Evolutionary conservation across 1,284 basidiomycete species (phyloP), one percentile per base, ranked within the genome.

Genomic region (Papiliotrema fonsecae): DNA sequence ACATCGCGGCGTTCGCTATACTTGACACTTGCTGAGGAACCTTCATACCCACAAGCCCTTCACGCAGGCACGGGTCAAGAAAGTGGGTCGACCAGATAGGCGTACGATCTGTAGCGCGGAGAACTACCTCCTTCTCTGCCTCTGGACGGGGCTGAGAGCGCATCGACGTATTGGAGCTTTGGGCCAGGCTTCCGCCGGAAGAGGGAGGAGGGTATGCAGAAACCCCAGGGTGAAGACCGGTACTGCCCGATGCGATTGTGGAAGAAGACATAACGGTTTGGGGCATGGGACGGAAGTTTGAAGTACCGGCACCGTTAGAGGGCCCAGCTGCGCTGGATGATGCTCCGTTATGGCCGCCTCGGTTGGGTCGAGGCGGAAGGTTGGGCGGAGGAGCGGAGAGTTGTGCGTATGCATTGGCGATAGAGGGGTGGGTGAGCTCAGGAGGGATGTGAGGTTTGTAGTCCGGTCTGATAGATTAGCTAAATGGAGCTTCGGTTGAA

Each of bases 361-460:
- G 16, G 30, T 16, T 31, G 10, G 30, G 16, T 37, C 64, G 40
- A 4, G 62, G 61, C 1, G 59, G 61, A 5, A 61, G 55, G 35
- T 61, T 62, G 2, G 65, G 65, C 24, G 65, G 61, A 22, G 65
- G 65, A 1, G 58, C 61, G 11, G 58, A 57, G 11, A 67, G 52
- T 35, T 54, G 56, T 4, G 65, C 60, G 45, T 67, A 67, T 18
- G 65, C 61, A 48, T 64, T 41, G 41, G 56, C 45, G 9, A 56
- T 56, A 22, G 63, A 65, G 11, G 61, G 47, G 3, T 60, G 55
- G 16, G 56, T 62, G 32, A 67, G 52, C 7, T 51, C 37, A 4
- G 51, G 11, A 2, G 65, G 65, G 42, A 67, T 67, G 18, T 63
- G 61, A 11, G 65, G 46, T 51, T 67, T 67, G 44, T 61, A 62